Evolutionary conservation across 2,329 filamentous ascomycete genomes (phyloP).

Genomic region (Cephalotrichum gorgonifer): DNA sequence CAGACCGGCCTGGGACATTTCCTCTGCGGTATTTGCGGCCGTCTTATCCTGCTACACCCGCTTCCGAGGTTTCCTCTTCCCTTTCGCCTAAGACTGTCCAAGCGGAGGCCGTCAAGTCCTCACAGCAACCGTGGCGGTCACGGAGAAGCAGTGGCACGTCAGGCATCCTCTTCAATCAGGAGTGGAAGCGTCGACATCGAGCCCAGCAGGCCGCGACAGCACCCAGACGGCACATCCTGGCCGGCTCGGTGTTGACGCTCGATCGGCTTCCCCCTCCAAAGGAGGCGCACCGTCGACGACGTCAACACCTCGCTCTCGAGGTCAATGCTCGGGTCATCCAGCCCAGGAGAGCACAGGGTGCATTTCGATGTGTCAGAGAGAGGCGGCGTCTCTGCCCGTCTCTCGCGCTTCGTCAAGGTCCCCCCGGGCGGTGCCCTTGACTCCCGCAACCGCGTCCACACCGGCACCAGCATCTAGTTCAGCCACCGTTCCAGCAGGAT

Average conservation of each 20-base stretch:
- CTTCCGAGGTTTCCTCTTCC: background rate
- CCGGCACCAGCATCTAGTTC: too few relatives aligned
- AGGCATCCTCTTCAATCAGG: background rate
- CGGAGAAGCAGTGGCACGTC: background rate
- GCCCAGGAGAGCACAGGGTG: background rate
- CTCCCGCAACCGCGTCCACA: background rate
- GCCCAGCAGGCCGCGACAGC: background rate
- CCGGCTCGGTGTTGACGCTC: background rate
- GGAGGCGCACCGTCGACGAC: background rate
- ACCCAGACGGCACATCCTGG: background rate
- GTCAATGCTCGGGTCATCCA: background rate
- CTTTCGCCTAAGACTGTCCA: background rate
- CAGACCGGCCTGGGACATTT: too few relatives aligned
- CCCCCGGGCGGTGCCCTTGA: background rate
- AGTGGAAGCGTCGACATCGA: background rate
- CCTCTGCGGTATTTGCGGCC: background rate
- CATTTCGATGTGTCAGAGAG: background rate
- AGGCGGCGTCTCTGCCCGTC: background rate
- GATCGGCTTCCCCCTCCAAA: background rate
- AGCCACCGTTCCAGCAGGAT: background rate
- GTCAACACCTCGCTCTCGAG: background rate
- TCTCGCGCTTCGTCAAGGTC: background rate
- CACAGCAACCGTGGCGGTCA: background rate
- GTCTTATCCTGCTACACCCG: background rate
- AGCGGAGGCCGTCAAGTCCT: background rate